Evolutionary conservation across 208 protist genomes (phyloP).

Genomic region (Crithidia fasciculata): DNA sequence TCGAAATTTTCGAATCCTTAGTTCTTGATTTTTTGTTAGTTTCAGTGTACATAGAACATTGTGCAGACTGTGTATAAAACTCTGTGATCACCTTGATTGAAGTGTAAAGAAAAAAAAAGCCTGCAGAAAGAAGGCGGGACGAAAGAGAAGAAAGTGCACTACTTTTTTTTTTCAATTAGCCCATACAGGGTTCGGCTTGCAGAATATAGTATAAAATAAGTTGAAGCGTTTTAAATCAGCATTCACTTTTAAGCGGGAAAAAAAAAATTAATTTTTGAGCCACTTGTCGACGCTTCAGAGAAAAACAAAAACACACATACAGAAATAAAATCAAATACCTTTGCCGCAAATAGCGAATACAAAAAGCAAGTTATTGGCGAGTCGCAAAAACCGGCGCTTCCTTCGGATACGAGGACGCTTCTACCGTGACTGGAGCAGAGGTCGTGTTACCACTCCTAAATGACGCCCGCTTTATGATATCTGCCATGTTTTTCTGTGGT

Average conservation of each 20-base stretch:
- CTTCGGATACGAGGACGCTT: slow-evolving; percentile 34
- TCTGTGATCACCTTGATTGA: slow-evolving; percentile 8
- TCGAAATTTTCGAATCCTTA: too few relatives aligned
- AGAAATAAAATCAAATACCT: slow-evolving; percentile 10
- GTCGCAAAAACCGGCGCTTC: slow-evolving; percentile 28
- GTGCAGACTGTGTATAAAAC: slow-evolving; percentile 8
- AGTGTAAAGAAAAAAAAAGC: slow-evolving; percentile 6
- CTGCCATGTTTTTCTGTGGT: slow-evolving; percentile 59
- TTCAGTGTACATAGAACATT: too few relatives aligned
- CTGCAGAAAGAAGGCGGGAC: neutral
- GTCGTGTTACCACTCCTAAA: slow-evolving; percentile 13
- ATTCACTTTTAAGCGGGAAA: slow-evolving; percentile 1
- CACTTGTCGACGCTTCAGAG: too few relatives aligned
- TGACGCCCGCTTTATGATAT: slow-evolving; percentile 73
- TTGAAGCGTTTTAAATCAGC: too few relatives aligned
- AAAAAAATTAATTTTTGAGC: slow-evolving; percentile 8
- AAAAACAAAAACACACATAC: neutral
- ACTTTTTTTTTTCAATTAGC: neutral
- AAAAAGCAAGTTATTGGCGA: slow-evolving; percentile 1
- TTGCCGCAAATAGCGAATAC: neutral
- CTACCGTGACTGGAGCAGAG: neutral
- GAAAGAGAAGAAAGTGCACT: neutral
- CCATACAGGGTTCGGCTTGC: too few relatives aligned
- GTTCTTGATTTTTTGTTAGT: neutral
- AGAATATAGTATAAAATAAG: too few relatives aligned